These are phyloP conservation scores for Schizosaccharomyces cryophilus DNA, from an alignment of 805 yeast species.

Conservation along the genomic window DNA sequence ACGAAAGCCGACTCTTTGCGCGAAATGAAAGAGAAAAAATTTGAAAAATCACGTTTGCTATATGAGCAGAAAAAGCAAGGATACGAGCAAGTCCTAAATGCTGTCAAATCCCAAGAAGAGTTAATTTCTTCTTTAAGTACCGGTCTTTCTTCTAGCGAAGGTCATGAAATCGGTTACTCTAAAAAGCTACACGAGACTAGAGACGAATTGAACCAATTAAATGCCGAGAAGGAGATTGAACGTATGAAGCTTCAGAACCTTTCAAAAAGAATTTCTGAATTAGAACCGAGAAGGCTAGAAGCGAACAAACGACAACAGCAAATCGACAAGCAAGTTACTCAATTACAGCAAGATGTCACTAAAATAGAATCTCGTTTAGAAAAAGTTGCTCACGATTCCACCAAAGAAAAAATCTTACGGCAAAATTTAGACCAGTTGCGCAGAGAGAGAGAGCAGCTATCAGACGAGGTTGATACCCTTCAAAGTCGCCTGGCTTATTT, in stretches of 20 bases:
- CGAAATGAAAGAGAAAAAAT: conserved; percentile 11
- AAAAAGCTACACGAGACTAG: conserved; percentile 40
- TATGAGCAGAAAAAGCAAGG: conserved; percentile 21
- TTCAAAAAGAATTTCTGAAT: conserved; percentile 25
- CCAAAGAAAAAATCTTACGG: conserved; percentile 7
- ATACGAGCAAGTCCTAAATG: conserved; percentile 13
- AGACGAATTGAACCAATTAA: conserved; percentile 26
- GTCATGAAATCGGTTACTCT: conserved; percentile 50
- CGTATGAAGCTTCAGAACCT: conserved; percentile 35
- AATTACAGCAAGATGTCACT: conserved; percentile 15
- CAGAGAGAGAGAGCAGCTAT: conserved; percentile 14
- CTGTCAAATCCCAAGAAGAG: conserved; percentile 26
- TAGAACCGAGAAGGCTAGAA: conserved; percentile 23
- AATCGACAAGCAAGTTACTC: conserved; percentile 21
- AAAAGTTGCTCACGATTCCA: conserved; percentile 22
- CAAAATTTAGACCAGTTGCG: conserved; percentile 15
- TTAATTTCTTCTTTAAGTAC: conserved; percentile 58
- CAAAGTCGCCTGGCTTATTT: conserved; percentile 43
- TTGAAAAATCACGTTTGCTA: conserved; percentile 21
- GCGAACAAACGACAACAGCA: conserved; percentile 28
- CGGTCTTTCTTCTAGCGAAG: conserved; percentile 69
- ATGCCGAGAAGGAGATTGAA: conserved; percentile 33
- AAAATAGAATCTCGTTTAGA: conserved; percentile 8
- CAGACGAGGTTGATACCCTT: conserved; percentile 27
- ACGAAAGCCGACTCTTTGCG: conserved; percentile 12